Conservation (phyloP, 768 basidiomycete species). For the Termitomyces titanicus region DNA sequence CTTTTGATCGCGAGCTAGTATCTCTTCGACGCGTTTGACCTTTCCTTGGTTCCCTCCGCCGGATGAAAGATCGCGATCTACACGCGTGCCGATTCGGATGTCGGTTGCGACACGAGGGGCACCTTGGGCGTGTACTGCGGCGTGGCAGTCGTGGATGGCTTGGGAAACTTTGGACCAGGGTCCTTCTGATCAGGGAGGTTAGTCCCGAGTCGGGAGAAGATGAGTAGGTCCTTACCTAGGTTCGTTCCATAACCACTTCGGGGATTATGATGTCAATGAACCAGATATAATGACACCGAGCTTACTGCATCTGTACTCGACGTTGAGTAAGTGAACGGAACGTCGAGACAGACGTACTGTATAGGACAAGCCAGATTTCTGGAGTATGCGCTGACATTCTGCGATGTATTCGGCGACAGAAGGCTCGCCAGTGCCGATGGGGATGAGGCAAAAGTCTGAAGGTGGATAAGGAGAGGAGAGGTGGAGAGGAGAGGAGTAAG, state of each 20-base stretch:
- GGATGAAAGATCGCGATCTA: slow-evolving; percentile 56
- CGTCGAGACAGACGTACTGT: slow-evolving; percentile 43
- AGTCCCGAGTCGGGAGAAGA: neutral
- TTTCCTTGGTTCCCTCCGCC: slow-evolving; percentile 79
- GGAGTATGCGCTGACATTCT: slow-evolving; percentile 79
- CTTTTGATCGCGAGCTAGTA: slow-evolving; percentile 46
- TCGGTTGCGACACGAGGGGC: slow-evolving; percentile 83
- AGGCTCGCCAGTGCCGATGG: slow-evolving; percentile 72
- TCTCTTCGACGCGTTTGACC: slow-evolving; percentile 76
- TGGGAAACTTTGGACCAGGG: slow-evolving; percentile 82
- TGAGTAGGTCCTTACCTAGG: slow-evolving; percentile 43
- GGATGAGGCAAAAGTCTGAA: slow-evolving; percentile 85
- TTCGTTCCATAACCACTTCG: slow-evolving; percentile 90
- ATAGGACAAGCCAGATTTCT: slow-evolving; percentile 79
- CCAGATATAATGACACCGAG: slow-evolving; percentile 1
- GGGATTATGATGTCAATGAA: neutral
- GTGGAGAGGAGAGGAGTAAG: neutral
- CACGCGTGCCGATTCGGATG: slow-evolving; percentile 91
- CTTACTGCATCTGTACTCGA: slow-evolving; percentile 63
- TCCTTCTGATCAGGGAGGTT: slow-evolving; percentile 48
- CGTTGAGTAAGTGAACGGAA: neutral
- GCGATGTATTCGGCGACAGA: slow-evolving; percentile 81
- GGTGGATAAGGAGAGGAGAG: neutral
- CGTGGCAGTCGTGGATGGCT: slow-evolving; percentile 90
- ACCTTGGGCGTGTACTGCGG: slow-evolving; percentile 76